Conservation (phyloP, 139 green algal genomes). For the Haematococcus sp. region DNA sequence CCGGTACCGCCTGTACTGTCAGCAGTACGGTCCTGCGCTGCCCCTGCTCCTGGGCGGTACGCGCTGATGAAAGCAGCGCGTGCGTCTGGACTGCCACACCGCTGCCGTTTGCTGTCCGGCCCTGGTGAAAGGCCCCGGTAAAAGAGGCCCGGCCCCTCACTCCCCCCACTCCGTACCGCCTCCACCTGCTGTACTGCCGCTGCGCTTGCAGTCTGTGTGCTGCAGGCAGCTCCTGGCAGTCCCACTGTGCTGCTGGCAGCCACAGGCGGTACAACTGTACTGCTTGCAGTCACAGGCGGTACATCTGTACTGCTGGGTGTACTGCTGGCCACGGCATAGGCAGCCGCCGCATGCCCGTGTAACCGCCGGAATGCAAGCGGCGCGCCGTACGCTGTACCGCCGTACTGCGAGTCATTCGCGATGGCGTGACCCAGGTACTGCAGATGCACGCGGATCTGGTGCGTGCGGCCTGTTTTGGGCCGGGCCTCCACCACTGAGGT, state of each 20-base stretch:
- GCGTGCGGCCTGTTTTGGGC: constrained; percentile 63
- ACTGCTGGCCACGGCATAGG: too few species aligned
- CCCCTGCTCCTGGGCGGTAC: neutral
- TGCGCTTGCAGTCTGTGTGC: too few species aligned
- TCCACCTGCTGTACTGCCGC: neutral
- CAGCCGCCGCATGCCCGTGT: neutral
- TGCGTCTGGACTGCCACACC: neutral
- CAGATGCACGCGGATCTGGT: constrained; percentile 79
- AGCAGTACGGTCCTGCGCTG: too few species aligned
- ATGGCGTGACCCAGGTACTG: constrained; percentile 66
- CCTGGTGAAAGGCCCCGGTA: too few species aligned
- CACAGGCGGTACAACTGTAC: too few species aligned
- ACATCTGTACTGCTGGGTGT: too few species aligned
- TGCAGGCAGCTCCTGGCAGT: too few species aligned
- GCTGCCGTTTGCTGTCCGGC: neutral
- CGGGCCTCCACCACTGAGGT: constrained; percentile 47
- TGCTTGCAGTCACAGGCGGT: too few species aligned
- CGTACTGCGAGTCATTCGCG: constrained; percentile 71
- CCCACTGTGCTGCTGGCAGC: too few species aligned
- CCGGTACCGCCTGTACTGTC: too few species aligned
- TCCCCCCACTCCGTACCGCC: neutral
- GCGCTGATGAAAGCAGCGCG: neutral
- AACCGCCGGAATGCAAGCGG: constrained; percentile 33
- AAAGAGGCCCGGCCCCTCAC: too few species aligned
- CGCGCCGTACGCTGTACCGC: constrained; percentile 29